Base-by-base conservation (phyloP, 352 stramenopile genomes). In the Blastocystis sp. region DNA sequence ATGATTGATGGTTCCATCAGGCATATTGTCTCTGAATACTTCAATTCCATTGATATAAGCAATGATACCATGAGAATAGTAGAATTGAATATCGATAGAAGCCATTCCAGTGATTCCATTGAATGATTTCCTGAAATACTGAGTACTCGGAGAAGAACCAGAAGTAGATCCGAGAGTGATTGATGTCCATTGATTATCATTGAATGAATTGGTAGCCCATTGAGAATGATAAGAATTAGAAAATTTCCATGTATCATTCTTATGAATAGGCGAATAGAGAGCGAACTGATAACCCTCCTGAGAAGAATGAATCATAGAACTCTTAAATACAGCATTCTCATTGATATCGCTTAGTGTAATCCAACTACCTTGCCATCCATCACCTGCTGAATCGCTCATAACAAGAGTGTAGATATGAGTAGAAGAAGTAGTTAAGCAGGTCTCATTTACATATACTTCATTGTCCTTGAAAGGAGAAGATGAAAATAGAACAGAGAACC, bases 251-350 rank as follows among this genome's bases (percentile, higher is more conserved):
- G 24, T 21, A 27, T 24, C 67, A 49, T 59, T 80, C 67, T 80
- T 80, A 7, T 11, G 0, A n/a, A 80, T 59, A n/a, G 32, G 32
- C 14, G 46, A 80, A 39, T 80, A 63, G 1, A 80, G n/a, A 80
- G 67, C 57, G 0, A 80, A 61, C 5, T 24, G 14, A 19, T 59
- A 58, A 14, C 43, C 39, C 49, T 80, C 67, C 43, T 80, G n/a
- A 3, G 19, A 37, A n/a, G 11, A 1, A 43, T 58, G 27, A 37
- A 14, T 19, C 43, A 83, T 49, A 21, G 59, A 43, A 37, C 59
- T 59, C 67, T 80, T 80, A 27, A 80, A 58, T 19, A 80, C 39
- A 61, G 35, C 43, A 37, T 80, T 58, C 12, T 59, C 67, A 37
- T 80, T 58, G 16, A 58, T 49, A 32, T 52, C 71, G 11, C 42